A percentile compares a stretch with the other conserved stretches of the same genome.
Evolutionary conservation across 192 early-diverging fungal species (phyloP).

Genomic region (Gigaspora rosea): DNA sequence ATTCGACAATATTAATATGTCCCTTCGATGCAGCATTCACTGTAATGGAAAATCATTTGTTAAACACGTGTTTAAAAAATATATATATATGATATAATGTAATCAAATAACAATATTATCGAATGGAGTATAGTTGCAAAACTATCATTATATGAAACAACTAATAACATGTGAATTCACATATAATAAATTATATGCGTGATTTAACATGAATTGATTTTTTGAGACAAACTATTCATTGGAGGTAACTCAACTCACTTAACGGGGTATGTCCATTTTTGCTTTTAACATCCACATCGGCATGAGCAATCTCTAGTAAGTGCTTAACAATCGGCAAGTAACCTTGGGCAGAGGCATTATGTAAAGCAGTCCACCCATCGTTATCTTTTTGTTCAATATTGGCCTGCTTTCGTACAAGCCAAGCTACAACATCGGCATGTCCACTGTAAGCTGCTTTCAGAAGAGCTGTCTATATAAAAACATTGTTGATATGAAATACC

Average conservation of each 20-base stretch:
- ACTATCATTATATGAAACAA: too few species aligned
- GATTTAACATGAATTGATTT: too few species aligned
- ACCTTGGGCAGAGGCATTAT: constrained; percentile 72
- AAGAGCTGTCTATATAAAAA: constrained; percentile 60
- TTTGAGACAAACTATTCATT: too few species aligned
- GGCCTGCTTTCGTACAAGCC: constrained; percentile 59
- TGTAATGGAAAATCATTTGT: constrained; percentile 34
- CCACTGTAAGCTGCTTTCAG: constrained; percentile 74
- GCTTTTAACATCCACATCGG: constrained; percentile 62
- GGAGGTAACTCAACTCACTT: constrained; percentile 44
- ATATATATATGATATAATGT: not conserved
- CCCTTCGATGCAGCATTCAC: constrained; percentile 77
- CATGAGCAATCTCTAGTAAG: constrained; percentile 59
- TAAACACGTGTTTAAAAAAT: not conserved
- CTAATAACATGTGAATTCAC: too few species aligned
- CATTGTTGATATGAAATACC: not conserved
- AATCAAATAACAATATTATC: constrained; percentile 1
- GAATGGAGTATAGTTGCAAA: too few species aligned
- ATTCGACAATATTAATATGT: constrained; percentile 62
- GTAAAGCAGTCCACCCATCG: constrained; percentile 82
- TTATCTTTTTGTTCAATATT: constrained; percentile 67
- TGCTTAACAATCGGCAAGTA: constrained; percentile 56
- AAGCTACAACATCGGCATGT: constrained; percentile 57
- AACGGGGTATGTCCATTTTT: constrained; percentile 72
- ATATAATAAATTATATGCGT: too few species aligned